phyloP scores from a whole-genome alignment of 139 green algal genomes.

The Marvania coccoides region DNA sequence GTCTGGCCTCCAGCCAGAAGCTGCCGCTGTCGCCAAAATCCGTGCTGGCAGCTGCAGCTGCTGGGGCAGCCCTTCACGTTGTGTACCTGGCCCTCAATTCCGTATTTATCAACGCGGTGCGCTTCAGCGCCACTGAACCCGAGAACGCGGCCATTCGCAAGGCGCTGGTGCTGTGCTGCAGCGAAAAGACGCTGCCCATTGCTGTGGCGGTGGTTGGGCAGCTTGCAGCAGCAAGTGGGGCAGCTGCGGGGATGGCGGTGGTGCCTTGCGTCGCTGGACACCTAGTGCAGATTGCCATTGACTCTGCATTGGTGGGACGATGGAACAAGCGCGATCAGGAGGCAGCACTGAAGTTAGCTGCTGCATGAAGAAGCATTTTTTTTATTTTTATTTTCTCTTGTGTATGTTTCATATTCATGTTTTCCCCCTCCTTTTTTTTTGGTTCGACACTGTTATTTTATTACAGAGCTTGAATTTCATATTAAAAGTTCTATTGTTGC shows the following conservation, averaged over 20 bases:
- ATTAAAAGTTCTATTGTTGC: too few relatives aligned
- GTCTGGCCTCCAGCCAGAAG: conserved; percentile 14
- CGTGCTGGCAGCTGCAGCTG: conserved; percentile 16
- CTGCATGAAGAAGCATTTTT: not conserved
- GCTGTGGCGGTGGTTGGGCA: conserved; percentile 50
- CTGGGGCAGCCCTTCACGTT: conserved; percentile 34
- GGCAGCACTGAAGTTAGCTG: not conserved
- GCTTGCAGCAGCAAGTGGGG: conserved; percentile 13
- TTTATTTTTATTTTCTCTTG: not conserved
- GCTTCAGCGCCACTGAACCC: not conserved
- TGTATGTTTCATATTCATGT: not conserved
- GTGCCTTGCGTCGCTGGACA: conserved; percentile 44
- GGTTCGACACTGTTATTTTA: too few relatives aligned
- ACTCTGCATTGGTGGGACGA: conserved; percentile 37
- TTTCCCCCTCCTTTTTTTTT: too few relatives aligned
- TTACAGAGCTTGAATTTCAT: too few relatives aligned
- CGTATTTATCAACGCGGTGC: not conserved
- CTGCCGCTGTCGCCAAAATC: conserved; percentile 10
- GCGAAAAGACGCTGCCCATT: conserved; percentile 56
- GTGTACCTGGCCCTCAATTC: conserved; percentile 42
- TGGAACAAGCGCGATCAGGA: conserved; percentile 26
- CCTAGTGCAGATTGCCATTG: conserved; percentile 47
- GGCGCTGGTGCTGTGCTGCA: conserved; percentile 38
- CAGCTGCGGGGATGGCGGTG: conserved; percentile 32
- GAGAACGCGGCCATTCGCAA: conserved; percentile 20